These are phyloP conservation scores for Biscutella laevigata DNA, from an alignment of 441 rosid genomes.

Conservation along the genomic window DNA sequence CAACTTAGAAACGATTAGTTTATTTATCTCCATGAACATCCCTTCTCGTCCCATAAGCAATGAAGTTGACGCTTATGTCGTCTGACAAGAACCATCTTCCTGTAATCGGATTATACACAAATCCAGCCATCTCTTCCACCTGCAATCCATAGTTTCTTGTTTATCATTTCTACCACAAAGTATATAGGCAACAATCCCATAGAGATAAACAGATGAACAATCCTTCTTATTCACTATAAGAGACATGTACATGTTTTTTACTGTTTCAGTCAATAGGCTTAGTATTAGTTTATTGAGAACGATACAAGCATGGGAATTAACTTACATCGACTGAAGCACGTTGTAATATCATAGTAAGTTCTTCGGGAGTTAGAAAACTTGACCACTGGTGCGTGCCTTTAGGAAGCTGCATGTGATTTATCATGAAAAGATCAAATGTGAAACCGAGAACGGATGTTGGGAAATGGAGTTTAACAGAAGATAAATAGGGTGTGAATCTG, in stretches of 20 bases:
- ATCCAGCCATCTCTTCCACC: slow-evolving; percentile 83
- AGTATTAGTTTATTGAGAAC: too few species aligned
- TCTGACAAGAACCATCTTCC: slow-evolving; percentile 71
- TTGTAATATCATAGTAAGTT: slow-evolving; percentile 47
- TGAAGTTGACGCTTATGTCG: slow-evolving; percentile 59
- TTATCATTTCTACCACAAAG: not conserved
- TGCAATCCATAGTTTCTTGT: slow-evolving; percentile 19
- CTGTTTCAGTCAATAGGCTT: too few species aligned
- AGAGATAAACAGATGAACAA: too few species aligned
- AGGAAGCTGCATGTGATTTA: slow-evolving; percentile 50
- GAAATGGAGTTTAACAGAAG: not conserved
- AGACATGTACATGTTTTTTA: too few species aligned
- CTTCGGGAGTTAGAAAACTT: slow-evolving; percentile 68
- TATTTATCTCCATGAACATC: not conserved
- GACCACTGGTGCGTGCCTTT: slow-evolving; percentile 83
- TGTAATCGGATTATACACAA: slow-evolving; percentile 57
- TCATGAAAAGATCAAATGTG: too few species aligned
- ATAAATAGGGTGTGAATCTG: not conserved
- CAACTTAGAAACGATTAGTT: not conserved
- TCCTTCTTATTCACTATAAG: too few species aligned
- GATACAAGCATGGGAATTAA: too few species aligned
- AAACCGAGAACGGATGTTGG: not conserved
- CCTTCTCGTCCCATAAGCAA: slow-evolving; percentile 56
- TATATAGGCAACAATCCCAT: not conserved
- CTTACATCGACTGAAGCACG: slow-evolving; percentile 54